Evolutionary conservation across 2,329 filamentous ascomycete genomes (phyloP).

Genomic region (Exophiala aquamarina): DNA sequence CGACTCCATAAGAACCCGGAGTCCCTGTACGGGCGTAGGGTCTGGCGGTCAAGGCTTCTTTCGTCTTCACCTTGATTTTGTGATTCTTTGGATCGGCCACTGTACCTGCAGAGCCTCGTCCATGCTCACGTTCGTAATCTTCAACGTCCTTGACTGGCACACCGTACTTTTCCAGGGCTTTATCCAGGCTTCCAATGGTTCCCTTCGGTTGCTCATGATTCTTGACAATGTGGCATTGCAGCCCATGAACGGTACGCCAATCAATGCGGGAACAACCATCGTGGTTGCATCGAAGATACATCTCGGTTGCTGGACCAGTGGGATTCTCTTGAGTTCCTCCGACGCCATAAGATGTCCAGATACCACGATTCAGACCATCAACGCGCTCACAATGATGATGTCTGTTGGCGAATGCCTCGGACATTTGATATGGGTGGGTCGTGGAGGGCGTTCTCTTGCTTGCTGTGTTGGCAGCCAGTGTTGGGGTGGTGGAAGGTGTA

Average conservation of each 20-base stretch:
- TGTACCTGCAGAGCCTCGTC: conserved; percentile 25
- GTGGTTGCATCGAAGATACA: conserved; percentile 30
- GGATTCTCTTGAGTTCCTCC: conserved; percentile 27
- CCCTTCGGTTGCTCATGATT: conserved; percentile 29
- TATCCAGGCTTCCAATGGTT: conserved; percentile 29
- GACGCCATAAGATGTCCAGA: conserved; percentile 28
- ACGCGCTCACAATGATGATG: conserved; percentile 30
- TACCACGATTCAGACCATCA: conserved; percentile 27
- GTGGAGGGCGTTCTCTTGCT: conserved; percentile 27
- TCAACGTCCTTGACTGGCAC: conserved; percentile 28
- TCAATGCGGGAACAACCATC: conserved; percentile 28
- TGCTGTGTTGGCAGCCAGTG: conserved; percentile 7
- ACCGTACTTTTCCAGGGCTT: conserved; percentile 28
- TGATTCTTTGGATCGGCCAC: conserved; percentile 29
- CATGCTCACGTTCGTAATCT: conserved; percentile 25
- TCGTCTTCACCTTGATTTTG: conserved; percentile 27
- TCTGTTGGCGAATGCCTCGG: conserved; percentile 30
- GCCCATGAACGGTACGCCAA: conserved; percentile 29
- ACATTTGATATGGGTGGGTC: conserved; percentile 30
- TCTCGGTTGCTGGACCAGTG: conserved; percentile 24
- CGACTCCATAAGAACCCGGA: conserved; percentile 16
- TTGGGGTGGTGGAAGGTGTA: conserved; percentile 4
- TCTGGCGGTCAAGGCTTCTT: conserved; percentile 11
- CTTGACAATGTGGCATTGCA: conserved; percentile 31
- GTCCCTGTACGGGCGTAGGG: conserved; percentile 12